Evolutionary conservation across 129 eudicot species (phyloP).

Genomic region (Arctium minus): DNA sequence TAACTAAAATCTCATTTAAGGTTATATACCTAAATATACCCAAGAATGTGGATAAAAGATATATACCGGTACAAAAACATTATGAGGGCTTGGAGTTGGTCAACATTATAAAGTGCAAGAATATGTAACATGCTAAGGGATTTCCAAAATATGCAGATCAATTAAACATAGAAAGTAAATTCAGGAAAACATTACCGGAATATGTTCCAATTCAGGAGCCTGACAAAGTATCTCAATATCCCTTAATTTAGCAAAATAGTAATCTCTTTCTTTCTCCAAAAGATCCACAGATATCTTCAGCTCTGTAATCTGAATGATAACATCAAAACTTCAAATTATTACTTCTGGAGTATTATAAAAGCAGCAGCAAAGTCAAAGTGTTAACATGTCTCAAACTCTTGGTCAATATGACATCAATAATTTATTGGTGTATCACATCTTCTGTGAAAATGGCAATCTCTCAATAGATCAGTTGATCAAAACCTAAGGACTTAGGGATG

Average conservation of each 20-base stretch:
- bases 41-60: no score
- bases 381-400: neutral
- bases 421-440: neutral
- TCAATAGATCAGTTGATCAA: neutral
- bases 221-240: constrained; percentile 89
- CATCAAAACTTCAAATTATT: neutral
- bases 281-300: constrained; percentile 76
- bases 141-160: neutral
- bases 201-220: constrained; percentile 61
- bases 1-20: no score
- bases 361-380: neutral
- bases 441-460: neutral
- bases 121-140: neutral
- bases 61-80: neutral
- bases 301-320: constrained; percentile 60
- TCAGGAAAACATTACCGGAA: constrained; percentile 52
- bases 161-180: constrained; percentile 1
- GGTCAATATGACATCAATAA: neutral
- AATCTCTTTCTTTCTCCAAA: constrained; percentile 89
- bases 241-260: constrained; percentile 77
- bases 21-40: no score
- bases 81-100: neutral
- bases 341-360: neutral
- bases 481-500: neutral
- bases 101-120: no score